These are phyloP conservation scores for Solanum hybrid DNA, from an alignment of 305 asterid genomes.

Conservation along the genomic window DNA sequence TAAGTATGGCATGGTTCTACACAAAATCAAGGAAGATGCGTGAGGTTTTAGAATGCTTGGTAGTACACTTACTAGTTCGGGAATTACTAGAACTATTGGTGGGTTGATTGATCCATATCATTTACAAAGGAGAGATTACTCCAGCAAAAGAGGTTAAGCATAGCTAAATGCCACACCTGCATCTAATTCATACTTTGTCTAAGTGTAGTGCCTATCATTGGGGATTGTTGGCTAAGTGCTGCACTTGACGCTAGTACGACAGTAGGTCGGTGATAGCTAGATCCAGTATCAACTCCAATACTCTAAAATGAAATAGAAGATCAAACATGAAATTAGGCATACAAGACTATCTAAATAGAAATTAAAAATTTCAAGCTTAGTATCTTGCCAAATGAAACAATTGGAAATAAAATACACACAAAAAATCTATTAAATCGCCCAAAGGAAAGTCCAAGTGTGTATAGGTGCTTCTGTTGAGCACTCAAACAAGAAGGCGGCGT, in stretches of 20 bases:
- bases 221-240: not conserved
- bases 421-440: not conserved
- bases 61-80: not conserved
- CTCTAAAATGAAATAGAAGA: not conserved
- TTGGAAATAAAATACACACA: not conserved
- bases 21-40: not conserved
- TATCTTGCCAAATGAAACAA: not conserved
- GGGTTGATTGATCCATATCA: not conserved
- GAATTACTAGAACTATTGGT: not conserved
- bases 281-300: not conserved
- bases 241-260: not conserved
- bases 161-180: not conserved
- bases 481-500: not conserved
- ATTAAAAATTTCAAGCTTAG: not conserved
- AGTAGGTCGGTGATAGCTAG: not conserved
- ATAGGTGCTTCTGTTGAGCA: not conserved
- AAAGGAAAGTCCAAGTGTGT: not conserved
- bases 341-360: not conserved
- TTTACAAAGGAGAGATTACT: not conserved
- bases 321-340: not conserved
- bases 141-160: not conserved
- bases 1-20: not conserved
- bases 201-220: not conserved
- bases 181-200: not conserved
- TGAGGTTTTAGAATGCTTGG: not conserved